Base-by-base conservation (phyloP, 306 rosid species). In the Corylus americana region DNA sequence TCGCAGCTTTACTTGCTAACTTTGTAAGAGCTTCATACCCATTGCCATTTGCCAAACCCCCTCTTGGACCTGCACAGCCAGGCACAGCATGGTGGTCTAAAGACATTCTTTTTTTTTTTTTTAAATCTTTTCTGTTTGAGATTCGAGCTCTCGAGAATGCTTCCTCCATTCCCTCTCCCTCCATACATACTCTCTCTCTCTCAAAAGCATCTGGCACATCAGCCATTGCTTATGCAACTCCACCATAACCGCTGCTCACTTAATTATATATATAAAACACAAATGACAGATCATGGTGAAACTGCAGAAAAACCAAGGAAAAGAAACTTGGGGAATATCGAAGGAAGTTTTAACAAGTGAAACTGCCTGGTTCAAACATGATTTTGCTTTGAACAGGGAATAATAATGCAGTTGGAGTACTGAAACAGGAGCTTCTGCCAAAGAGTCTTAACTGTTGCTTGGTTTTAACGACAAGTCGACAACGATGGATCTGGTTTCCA, bases 11-110 rank as follows among this genome's bases (percentile, higher is more conserved):
- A 51, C 68, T 55, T 54, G 57, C 17, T 44, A 68, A 39, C 76
- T 74, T 78, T 74, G 54, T 27, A 47, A 42, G 68, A 73, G n/a
- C 72, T 70, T 63, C 70, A 35, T 69, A 31, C 45, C 44, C n/a
- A 31, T 31, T 31, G 35, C 55, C 20, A 50, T 16, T 47, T 9
- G 75, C 57, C 57, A 58, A 62, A 58, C 17, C 51, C 76, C 39
- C 22, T 54, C 18, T 68, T 74, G 71, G 45, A 42, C 45, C 45
- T 42, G 45, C 45, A 71, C 62, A n/a, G 68, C 83, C 80, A n/a
- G 68, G 85, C 80, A 78, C 62, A 75, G 70, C 62, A 70, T 55
- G 71, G 85, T 80, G 81, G 88, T 81, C 85, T 85, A 81, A 74
- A 81, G 45, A 27, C 55, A 29, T 20, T 57, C 79, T 73, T 80